These are phyloP conservation scores for Salvia sclarea DNA, from an alignment of 305 asterid genomes.

Conservation along the genomic window DNA sequence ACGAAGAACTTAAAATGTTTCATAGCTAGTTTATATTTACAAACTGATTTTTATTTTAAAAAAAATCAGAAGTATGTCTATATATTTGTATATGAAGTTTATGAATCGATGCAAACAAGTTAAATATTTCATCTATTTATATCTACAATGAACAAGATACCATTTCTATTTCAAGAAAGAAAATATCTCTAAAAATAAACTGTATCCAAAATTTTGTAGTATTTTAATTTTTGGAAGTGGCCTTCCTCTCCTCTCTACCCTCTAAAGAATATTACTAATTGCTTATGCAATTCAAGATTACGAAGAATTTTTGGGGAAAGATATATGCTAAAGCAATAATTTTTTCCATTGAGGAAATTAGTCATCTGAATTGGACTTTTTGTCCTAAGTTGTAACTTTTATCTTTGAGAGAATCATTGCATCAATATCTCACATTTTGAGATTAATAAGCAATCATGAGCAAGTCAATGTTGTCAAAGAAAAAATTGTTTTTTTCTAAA, in stretches of 20 bases:
- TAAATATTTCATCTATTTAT: too few relatives aligned
- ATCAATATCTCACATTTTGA: slow-evolving; percentile 36
- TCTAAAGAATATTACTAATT: not conserved
- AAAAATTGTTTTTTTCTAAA: not conserved
- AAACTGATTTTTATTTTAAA: too few relatives aligned
- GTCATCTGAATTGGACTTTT: slow-evolving; percentile 45
- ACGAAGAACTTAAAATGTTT: too few relatives aligned
- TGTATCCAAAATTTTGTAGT: too few relatives aligned
- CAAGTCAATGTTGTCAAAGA: slow-evolving; percentile 43
- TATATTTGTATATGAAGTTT: too few relatives aligned
- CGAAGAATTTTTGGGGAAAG: slow-evolving; percentile 26
- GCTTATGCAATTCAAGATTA: slow-evolving; percentile 20
- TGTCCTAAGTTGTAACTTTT: slow-evolving; percentile 34
- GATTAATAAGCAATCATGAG: slow-evolving; percentile 40
- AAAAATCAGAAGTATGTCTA: too few relatives aligned
- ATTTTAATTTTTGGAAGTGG: not conserved
- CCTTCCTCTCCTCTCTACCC: not conserved
- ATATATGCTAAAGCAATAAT: slow-evolving; percentile 26
- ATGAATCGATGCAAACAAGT: too few relatives aligned
- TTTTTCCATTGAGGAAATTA: not conserved
- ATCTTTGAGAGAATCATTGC: slow-evolving; percentile 48
- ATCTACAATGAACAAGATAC: too few relatives aligned
- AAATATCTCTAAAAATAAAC: too few relatives aligned
- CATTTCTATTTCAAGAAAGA: too few relatives aligned
- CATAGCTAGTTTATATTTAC: too few relatives aligned